phyloP scores from a whole-genome alignment of 208 protist species.

The Naegleria fowleri region DNA sequence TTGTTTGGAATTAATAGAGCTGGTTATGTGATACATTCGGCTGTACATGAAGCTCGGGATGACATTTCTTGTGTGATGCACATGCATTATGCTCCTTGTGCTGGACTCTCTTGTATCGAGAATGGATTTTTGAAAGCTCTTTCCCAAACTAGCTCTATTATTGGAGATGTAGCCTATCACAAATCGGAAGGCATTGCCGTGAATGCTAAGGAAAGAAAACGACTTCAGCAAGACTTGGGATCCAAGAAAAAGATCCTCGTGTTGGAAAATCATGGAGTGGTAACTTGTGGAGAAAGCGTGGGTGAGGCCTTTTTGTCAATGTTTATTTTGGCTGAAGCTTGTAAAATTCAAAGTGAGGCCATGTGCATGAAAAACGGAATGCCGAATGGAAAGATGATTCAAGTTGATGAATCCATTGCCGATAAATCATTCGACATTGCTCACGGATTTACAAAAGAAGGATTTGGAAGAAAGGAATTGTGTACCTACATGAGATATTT shows the following conservation, averaged over 20 bases:
- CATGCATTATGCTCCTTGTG: background rate
- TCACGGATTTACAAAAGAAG: background rate
- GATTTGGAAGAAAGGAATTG: constrained; percentile 17
- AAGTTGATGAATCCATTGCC: background rate
- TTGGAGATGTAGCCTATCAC: constrained; percentile 16
- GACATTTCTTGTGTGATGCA: constrained; percentile 21
- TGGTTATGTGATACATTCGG: constrained; percentile 30
- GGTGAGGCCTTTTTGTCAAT: constrained; percentile 1
- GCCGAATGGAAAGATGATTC: background rate
- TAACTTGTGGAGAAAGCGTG: constrained; percentile 17
- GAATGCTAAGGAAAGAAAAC: background rate
- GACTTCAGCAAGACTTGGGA: background rate
- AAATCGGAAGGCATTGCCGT: constrained; percentile 11
- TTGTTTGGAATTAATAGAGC: constrained; percentile 27
- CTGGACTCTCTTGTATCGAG: background rate
- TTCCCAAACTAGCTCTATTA: background rate
- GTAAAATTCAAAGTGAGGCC: constrained; percentile 17
- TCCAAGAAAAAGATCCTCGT: background rate
- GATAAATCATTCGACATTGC: background rate
- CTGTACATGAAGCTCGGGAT: background rate
- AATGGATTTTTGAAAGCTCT: background rate
- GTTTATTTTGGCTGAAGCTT: background rate
- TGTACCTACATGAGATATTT: constrained; percentile 16
- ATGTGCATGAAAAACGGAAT: background rate
- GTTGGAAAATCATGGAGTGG: constrained; percentile 23